These are phyloP conservation scores for Mortierella sp. DNA, from an alignment of 371 early-diverging fungal genomes.

Conservation along the genomic window DNA sequence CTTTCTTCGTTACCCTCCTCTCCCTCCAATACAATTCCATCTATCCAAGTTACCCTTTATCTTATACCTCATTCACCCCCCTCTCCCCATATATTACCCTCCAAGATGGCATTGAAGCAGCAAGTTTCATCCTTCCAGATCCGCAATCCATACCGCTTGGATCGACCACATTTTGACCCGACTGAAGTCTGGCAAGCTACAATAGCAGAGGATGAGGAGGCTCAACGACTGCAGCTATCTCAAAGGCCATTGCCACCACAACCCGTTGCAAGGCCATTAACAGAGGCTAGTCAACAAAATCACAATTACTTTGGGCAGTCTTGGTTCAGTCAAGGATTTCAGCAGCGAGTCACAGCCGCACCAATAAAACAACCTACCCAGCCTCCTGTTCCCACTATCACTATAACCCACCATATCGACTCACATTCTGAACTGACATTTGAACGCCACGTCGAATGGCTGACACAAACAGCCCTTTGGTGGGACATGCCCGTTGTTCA, in stretches of 20 bases:
- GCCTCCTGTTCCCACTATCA: conserved; percentile 27
- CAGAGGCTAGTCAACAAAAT: conserved; percentile 4
- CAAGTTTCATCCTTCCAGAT: conserved; percentile 35
- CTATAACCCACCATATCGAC: conserved; percentile 44
- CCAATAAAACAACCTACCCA: conserved; percentile 1
- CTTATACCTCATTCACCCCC: background rate
- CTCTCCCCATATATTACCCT: background rate
- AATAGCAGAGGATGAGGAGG: conserved; percentile 28
- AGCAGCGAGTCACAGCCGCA: conserved; percentile 4
- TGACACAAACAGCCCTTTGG: conserved; percentile 54
- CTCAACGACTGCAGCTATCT: conserved; percentile 3
- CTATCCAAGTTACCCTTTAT: background rate
- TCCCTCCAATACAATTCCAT: background rate
- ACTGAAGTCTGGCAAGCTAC: conserved; percentile 21
- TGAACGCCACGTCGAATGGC: conserved; percentile 54
- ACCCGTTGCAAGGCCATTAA: background rate
- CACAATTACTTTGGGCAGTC: conserved; percentile 27
- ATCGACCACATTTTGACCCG: conserved; percentile 39
- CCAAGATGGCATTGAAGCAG: conserved; percentile 26
- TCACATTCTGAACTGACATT: conserved; percentile 44
- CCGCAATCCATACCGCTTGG: conserved; percentile 54
- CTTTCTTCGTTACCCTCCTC: background rate
- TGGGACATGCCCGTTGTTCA: conserved; percentile 55
- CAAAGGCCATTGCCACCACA: conserved; percentile 22
- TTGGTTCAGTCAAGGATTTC: conserved; percentile 20